These are phyloP conservation scores for Aureobasidium leucospermi DNA, from an alignment of 2,329 filamentous ascomycete species.

Conservation along the genomic window DNA sequence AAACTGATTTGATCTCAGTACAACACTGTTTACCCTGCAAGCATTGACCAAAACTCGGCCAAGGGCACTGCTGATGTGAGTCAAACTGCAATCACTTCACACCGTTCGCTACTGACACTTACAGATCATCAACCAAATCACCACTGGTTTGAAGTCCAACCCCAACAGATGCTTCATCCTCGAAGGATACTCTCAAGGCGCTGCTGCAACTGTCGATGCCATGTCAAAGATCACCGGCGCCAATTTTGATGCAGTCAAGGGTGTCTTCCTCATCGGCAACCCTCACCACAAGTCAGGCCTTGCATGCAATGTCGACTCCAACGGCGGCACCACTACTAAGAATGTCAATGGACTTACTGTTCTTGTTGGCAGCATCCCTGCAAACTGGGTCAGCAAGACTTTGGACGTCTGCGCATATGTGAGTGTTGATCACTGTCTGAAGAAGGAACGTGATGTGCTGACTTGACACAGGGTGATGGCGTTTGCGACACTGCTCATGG, in stretches of 20 bases:
- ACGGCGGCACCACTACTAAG: conserved; percentile 27
- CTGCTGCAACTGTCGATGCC: conserved; percentile 30
- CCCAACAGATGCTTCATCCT: conserved; percentile 31
- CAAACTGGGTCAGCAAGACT: conserved; percentile 30
- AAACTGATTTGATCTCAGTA: conserved; percentile 17
- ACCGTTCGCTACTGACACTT: background rate
- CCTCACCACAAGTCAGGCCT: conserved; percentile 28
- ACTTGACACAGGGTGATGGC: conserved; percentile 26
- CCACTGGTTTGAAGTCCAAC: conserved; percentile 19
- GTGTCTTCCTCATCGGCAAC: conserved; percentile 31
- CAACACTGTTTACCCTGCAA: conserved; percentile 30
- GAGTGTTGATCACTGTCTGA: conserved; percentile 13
- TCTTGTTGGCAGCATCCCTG: conserved; percentile 19
- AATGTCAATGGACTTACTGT: conserved; percentile 25
- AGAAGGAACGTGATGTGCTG: background rate
- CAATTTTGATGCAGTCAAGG: conserved; percentile 29
- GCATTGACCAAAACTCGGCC: conserved; percentile 22
- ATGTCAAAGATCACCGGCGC: conserved; percentile 27
- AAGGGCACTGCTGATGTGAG: conserved; percentile 24
- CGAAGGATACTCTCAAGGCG: conserved; percentile 32
- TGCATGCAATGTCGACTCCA: conserved; percentile 30
- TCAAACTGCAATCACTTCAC: background rate
- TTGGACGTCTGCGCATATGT: conserved; percentile 31
- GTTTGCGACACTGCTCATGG: conserved; percentile 31
- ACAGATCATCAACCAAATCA: conserved; percentile 28